phyloP scores from a whole-genome alignment of 2,329 filamentous ascomycete species.

The Colletotrichum simmondsii region DNA sequence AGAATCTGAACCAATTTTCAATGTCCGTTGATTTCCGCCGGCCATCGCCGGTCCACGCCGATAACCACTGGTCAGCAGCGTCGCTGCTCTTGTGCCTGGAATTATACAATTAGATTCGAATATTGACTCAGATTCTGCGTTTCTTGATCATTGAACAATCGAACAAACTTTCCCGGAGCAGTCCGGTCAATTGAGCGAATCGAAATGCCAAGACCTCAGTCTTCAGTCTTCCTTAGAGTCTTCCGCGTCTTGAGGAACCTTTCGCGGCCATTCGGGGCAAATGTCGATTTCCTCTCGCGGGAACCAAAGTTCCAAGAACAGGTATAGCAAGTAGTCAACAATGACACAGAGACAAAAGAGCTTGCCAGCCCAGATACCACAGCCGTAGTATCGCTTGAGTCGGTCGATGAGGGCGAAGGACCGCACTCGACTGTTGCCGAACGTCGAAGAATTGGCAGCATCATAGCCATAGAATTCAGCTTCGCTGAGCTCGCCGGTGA shows the following conservation, averaged over 20 bases:
- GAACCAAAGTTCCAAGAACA: slow-evolving; percentile 88
- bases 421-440: slow-evolving; percentile 80
- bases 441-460: slow-evolving; percentile 67
- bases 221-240: slow-evolving; percentile 30
- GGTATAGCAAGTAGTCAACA: slow-evolving; percentile 91
- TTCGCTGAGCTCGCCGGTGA: slow-evolving; percentile 85
- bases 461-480: slow-evolving; percentile 90
- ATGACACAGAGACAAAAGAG: slow-evolving; percentile 95
- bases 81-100: neutral
- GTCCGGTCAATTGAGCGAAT: neutral
- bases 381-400: slow-evolving; percentile 96
- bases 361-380: slow-evolving; percentile 98
- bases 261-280: slow-evolving; percentile 91
- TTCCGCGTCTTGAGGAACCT: slow-evolving; percentile 53
- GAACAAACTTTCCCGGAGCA: neutral
- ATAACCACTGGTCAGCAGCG: neutral
- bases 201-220: neutral
- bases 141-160: neutral
- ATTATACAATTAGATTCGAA: neutral
- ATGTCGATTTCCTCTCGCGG: slow-evolving; percentile 89
- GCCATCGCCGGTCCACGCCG: neutral
- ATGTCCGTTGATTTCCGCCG: slow-evolving; percentile 21
- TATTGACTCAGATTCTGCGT: neutral
- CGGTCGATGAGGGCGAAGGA: slow-evolving; percentile 95
- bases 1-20: neutral